Percentiles rank a stretch among this genome's conserved stretches.
Conservation (phyloP, 2,329 filamentous ascomycete species). For the Bertia moriformis region DNA sequence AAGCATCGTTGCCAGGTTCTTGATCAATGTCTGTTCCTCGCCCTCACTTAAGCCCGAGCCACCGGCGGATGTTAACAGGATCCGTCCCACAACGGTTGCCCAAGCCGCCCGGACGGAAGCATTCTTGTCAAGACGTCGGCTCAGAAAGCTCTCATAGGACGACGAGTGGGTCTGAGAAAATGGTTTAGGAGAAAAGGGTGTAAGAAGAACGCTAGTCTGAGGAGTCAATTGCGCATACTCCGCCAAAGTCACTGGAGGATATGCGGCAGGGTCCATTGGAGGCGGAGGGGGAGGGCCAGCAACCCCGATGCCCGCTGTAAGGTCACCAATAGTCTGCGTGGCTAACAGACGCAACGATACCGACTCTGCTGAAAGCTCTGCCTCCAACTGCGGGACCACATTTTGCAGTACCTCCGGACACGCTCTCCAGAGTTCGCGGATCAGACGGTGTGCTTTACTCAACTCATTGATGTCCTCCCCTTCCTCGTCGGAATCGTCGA, state of each 20-base stretch:
- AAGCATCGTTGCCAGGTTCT: slow-evolving; percentile 31
- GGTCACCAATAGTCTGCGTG: slow-evolving; percentile 53
- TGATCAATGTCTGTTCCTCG: slow-evolving; percentile 26
- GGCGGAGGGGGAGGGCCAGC: slow-evolving; percentile 41
- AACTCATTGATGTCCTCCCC: slow-evolving; percentile 49
- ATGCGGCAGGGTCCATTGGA: slow-evolving; percentile 40
- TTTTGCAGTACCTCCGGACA: slow-evolving; percentile 50
- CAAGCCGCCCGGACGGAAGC: slow-evolving; percentile 44
- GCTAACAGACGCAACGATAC: slow-evolving; percentile 45
- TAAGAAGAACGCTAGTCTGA: slow-evolving; percentile 36
- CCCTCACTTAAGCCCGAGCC: slow-evolving; percentile 42
- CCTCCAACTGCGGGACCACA: slow-evolving; percentile 51
- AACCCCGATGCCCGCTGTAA: slow-evolving; percentile 49
- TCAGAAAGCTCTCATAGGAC: slow-evolving; percentile 45
- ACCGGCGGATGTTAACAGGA: slow-evolving; percentile 43
- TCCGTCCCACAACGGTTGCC: slow-evolving; percentile 44
- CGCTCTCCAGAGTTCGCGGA: slow-evolving; percentile 54
- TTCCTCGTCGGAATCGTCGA: slow-evolving; percentile 29
- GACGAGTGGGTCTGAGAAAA: slow-evolving; percentile 44
- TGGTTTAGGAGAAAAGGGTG: slow-evolving; percentile 44
- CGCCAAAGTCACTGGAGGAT: slow-evolving; percentile 23
- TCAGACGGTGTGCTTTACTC: slow-evolving; percentile 47
- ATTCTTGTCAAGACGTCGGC: slow-evolving; percentile 46
- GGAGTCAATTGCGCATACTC: slow-evolving; percentile 17
- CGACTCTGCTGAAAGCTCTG: slow-evolving; percentile 49